Base-by-base conservation (phyloP, 1,284 basidiomycete genomes). In the Cystobasidiaceae sp. region DNA sequence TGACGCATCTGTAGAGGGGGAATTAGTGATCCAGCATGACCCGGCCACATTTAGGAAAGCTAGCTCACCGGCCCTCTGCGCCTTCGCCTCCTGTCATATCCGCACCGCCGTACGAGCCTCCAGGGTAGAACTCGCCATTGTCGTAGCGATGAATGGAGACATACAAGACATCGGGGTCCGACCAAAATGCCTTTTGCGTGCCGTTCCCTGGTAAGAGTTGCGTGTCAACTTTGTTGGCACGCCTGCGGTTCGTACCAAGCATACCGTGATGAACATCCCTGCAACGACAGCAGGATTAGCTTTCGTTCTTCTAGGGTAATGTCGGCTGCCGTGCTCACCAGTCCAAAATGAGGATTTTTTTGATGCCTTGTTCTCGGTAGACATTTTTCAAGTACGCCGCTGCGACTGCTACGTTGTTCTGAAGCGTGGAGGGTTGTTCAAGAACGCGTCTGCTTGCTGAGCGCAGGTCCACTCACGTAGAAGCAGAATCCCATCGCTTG, bases 211-310 rank as follows among this genome's bases (percentile, higher is more conserved):
- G 25, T 19, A 7, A 69, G 48, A 25, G 25, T 23, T 25, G 8
- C 15, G 17, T 21, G 17, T 63, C 27, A 61, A 19, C 3, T 25
- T 39, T 39, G n/a, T 39, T 39, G 27, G 23, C n/a, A 2, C 41
- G 63, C 27, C n/a, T n/a, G n/a, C n/a, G n/a, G n/a, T n/a, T n/a
- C n/a, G n/a, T n/a, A n/a, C n/a, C n/a, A n/a, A n/a, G 21, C 11
- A n/a, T n/a, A 90, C 90, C 94, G 76, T 98, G 94, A 77, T 98
- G 94, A 0, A 98, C 91, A 77, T 98, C 94, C 92, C 92, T 94
- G 73, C 2, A 28, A 19, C 43, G 9, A 15, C 15, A n/a, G 21
- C 23, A 43, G 30, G 56, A 25, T 61, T 32, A 71, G 62, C 21
- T 48, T 15, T 23, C 63, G 28, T 19, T 37, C n/a, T 7, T 32